Evolutionary conservation across 129 eudicot genomes (phyloP), one percentile per base, ranked within the genome.

Genomic region (Scalesia atractyloides): DNA sequence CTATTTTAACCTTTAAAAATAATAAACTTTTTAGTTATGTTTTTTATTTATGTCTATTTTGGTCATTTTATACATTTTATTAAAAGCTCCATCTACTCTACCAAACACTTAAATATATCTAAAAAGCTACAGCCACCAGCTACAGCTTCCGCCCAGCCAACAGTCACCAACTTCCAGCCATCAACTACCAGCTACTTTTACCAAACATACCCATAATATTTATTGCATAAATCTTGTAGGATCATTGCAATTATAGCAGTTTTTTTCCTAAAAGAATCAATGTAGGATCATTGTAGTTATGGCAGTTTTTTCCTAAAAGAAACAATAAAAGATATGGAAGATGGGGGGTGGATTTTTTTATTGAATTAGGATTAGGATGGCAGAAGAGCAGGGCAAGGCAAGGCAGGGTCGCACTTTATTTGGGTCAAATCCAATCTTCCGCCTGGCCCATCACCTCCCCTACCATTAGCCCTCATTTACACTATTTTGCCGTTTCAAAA

Each of bases 401-500:
- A 24, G 66, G 22, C 51, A 75, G 79, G 22, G 66, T 37, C 58
- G 47, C 61, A 47, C 75, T 47, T 57, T 78, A 78, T 60, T 63
- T 64, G 68, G 73, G 82, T 78, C 82, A 78, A 71, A 78, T 64
- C 68, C 82, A 63, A 44, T 57, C 61, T 56, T 76, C 19, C 12
- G 16, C 10, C 37, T 57, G 39, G 64, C 64, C 39, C 64, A 57
- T 57, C 37, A 26, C 64, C 64, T 12, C 18, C 41, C 64, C 39
- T 60, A 60, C 66, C 66, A 60, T 60, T 58, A 58, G 39, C 64
- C 64, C 39, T 50, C n/a, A 4, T 49, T 49, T 49, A 46, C 13
- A 46, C 50, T 46, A 46, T 48, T 2, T 1, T 48, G 16, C 34
- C 34, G 34, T 30, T 24, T 30, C 34, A 30, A 30, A 30, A 30